Evolutionary conservation across 2,329 filamentous ascomycete species (phyloP).

Genomic region (Magnaporthiopsis incrustans): DNA sequence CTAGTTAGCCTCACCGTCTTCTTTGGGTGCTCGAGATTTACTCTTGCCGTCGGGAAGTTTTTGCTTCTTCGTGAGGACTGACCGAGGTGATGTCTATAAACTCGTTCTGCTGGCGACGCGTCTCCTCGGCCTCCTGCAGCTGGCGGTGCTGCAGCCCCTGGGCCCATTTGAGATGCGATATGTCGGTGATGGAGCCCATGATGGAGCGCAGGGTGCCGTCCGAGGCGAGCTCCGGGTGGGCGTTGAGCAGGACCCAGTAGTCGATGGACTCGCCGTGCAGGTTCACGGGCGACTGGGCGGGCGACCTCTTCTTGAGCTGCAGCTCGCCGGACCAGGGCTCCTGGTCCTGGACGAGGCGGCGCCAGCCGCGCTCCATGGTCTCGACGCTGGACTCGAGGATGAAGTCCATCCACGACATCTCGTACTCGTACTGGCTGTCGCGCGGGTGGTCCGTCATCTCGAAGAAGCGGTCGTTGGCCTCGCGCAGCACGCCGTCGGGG

Average conservation of each 20-base stretch:
- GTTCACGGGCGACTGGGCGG: slow-evolving; percentile 19
- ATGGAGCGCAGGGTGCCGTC: slow-evolving; percentile 27
- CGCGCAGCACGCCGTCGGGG: slow-evolving; percentile 30
- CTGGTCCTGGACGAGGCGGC: slow-evolving; percentile 23
- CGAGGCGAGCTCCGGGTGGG: slow-evolving; percentile 23
- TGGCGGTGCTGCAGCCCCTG: slow-evolving; percentile 28
- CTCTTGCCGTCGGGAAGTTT: too few relatives aligned
- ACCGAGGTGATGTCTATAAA: slow-evolving; percentile 41
- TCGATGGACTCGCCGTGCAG: slow-evolving; percentile 30
- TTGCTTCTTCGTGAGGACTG: too few relatives aligned
- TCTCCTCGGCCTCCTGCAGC: slow-evolving; percentile 28
- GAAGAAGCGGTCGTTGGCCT: slow-evolving; percentile 39
- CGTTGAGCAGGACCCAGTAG: slow-evolving; percentile 34
- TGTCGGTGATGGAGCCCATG: slow-evolving; percentile 34
- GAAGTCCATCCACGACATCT: slow-evolving; percentile 33
- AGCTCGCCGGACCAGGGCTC: slow-evolving; percentile 32
- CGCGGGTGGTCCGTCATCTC: slow-evolving; percentile 35
- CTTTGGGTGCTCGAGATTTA: too few relatives aligned
- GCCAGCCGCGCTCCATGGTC: slow-evolving; percentile 29
- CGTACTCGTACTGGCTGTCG: slow-evolving; percentile 26
- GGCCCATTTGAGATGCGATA: slow-evolving; percentile 35
- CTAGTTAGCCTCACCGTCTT: too few relatives aligned
- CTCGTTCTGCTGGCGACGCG: slow-evolving; percentile 43
- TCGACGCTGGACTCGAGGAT: slow-evolving; percentile 27
- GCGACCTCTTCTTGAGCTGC: slow-evolving; percentile 26